phyloP scores from a whole-genome alignment of 305 asterid genomes.

The Fraxinus latifolia region DNA sequence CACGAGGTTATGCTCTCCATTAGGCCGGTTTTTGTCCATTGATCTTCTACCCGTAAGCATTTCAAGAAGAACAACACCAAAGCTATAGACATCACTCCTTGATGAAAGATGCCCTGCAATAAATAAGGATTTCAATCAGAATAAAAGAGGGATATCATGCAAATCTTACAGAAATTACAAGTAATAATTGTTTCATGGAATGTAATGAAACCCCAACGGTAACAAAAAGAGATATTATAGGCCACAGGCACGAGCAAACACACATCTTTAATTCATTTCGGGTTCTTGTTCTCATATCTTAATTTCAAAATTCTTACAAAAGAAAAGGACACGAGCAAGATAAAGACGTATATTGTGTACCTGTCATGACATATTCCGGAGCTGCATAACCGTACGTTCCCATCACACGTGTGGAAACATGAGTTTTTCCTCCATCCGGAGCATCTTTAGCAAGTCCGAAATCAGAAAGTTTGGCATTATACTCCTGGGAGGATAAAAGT shows the following conservation, averaged over 20 bases:
- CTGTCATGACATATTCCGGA: constrained; percentile 98
- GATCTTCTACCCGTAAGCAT: constrained; percentile 95
- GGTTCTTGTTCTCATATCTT: not conserved
- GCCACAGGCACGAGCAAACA: not conserved
- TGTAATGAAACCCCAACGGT: not conserved
- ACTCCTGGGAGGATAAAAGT: constrained; percentile 52
- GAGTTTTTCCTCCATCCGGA: constrained; percentile 93
- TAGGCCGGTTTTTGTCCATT: constrained; percentile 92
- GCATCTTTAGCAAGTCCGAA: constrained; percentile 99
- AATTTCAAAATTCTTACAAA: not conserved
- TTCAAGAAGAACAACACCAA: constrained; percentile 91
- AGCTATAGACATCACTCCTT: constrained; percentile 90
- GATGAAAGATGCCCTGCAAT: constrained; percentile 88
- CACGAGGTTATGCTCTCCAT: constrained; percentile 89
- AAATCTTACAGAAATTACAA: not conserved
- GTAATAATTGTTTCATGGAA: not conserved
- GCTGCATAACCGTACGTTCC: constrained; percentile 98
- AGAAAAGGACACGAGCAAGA: not conserved
- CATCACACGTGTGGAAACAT: constrained; percentile 97
- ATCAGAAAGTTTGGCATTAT: constrained; percentile 93
- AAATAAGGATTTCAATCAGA: constrained; percentile 9
- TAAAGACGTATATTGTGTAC: constrained; percentile 29
- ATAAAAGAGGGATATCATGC: not conserved
- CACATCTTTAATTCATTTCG: not conserved
- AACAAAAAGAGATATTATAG: not conserved